Percentiles rank a stretch among this genome's conserved stretches.
phyloP scores from a whole-genome alignment of 2,329 filamentous ascomycete genomes.

The Fusarium sp. region DNA sequence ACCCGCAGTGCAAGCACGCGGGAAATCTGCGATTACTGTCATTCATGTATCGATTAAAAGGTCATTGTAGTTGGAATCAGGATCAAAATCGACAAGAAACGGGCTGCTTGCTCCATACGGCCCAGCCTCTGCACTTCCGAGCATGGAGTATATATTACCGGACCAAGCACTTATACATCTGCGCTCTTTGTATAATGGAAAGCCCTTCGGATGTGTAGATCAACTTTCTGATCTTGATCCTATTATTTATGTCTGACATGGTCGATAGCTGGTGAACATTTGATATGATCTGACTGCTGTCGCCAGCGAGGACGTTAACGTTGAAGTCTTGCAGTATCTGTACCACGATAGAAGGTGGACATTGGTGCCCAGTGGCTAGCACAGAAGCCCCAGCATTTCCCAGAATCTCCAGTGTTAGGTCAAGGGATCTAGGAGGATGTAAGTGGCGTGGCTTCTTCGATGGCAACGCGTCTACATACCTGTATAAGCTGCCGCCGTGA shows the following conservation, averaged over 20 bases:
- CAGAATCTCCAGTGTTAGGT: constrained; percentile 51
- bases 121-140: constrained; percentile 56
- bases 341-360: constrained; percentile 40
- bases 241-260: constrained; percentile 26
- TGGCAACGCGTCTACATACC: constrained; percentile 35
- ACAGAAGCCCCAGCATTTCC: constrained; percentile 55
- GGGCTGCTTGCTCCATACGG: constrained; percentile 50
- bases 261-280: constrained; percentile 49
- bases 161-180: constrained; percentile 46
- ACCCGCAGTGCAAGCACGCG: constrained; percentile 21
- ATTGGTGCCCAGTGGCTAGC: constrained; percentile 48
- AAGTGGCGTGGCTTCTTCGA: not conserved
- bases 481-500: constrained; percentile 49
- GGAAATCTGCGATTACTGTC: constrained; percentile 51
- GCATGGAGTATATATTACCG: constrained; percentile 51
- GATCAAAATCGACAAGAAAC: constrained; percentile 37
- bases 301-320: constrained; percentile 52
- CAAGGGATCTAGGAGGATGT: constrained; percentile 45
- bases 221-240: constrained; percentile 51
- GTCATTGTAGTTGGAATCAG: constrained; percentile 34
- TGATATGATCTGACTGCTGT: constrained; percentile 51
- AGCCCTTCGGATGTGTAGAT: constrained; percentile 58
- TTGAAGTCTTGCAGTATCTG: constrained; percentile 45
- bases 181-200: constrained; percentile 44
- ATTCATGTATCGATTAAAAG: constrained; percentile 52